phyloP scores from a whole-genome alignment of 2,329 filamentous ascomycete species.

The Fusarium sp. region DNA sequence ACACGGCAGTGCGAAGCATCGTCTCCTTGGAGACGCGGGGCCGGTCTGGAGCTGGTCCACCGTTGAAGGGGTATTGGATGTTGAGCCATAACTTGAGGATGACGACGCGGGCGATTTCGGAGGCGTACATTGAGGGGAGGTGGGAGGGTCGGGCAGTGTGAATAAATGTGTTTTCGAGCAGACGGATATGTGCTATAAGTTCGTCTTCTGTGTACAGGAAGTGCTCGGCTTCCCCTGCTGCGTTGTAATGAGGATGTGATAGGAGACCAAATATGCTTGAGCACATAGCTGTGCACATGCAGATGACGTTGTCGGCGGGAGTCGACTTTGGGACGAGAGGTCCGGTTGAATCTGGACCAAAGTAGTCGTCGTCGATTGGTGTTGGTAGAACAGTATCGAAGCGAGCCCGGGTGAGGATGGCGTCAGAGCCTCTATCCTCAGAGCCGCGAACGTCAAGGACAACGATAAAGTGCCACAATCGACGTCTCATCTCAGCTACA shows the following conservation, averaged over 20 bases:
- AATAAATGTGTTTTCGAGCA: conserved; percentile 55
- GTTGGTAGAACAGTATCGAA: conserved; percentile 62
- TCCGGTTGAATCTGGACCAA: conserved; percentile 54
- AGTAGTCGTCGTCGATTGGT: conserved; percentile 66
- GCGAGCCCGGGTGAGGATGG: conserved; percentile 55
- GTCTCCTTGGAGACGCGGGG: conserved; percentile 54
- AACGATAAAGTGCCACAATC: conserved; percentile 73
- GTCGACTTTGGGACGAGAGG: conserved; percentile 52
- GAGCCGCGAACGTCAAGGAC: conserved; percentile 69
- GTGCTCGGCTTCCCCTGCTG: conserved; percentile 30
- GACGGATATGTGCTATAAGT: conserved; percentile 53
- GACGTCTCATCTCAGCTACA: conserved; percentile 69
- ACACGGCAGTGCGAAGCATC: conserved; percentile 60
- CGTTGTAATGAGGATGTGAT: conserved; percentile 48
- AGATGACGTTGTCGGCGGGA: conserved; percentile 57
- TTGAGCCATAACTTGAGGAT: conserved; percentile 61
- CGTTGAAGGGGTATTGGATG: conserved; percentile 59
- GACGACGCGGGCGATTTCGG: conserved; percentile 55
- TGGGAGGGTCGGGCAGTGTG: conserved; percentile 49
- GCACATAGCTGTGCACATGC: conserved; percentile 54
- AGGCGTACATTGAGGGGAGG: conserved; percentile 52
- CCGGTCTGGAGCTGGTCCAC: conserved; percentile 43
- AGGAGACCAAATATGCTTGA: conserved; percentile 56
- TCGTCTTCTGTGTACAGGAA: conserved; percentile 52
- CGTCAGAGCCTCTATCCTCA: conserved; percentile 64